These are phyloP conservation scores for Pulveroboletus sp. DNA, from an alignment of 768 basidiomycete species.

Conservation along the genomic window DNA sequence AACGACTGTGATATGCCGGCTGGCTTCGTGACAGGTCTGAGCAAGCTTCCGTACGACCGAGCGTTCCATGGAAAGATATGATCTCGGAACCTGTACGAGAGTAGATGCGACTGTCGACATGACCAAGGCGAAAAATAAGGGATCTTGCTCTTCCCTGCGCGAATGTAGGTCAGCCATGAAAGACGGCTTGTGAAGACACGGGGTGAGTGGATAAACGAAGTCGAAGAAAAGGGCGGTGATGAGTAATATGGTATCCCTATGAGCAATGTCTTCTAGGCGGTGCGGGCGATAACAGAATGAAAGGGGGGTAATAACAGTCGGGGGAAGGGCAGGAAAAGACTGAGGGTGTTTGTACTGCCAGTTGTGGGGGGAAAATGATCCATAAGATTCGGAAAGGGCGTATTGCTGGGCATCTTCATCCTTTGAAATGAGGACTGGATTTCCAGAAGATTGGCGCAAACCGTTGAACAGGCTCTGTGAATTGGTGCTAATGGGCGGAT, in stretches of 20 bases:
- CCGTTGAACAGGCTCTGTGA: constrained; percentile 36
- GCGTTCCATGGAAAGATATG: constrained; percentile 84
- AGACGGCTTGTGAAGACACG: constrained; percentile 85
- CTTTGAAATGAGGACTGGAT: constrained; percentile 35
- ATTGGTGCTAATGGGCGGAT: constrained; percentile 35
- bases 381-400: constrained; percentile 49
- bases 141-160: constrained; percentile 78
- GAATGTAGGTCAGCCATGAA: constrained; percentile 87
- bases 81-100: constrained; percentile 81
- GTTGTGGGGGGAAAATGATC: constrained; percentile 60
- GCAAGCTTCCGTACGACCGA: constrained; percentile 81
- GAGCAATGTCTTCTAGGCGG: constrained; percentile 76
- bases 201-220: constrained; percentile 88
- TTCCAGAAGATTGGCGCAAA: constrained; percentile 32
- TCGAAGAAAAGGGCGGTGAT: constrained; percentile 90
- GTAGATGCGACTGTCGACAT: constrained; percentile 88
- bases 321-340: constrained; percentile 40
- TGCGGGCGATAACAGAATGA: constrained; percentile 71
- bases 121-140: constrained; percentile 86
- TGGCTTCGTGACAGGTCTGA: constrained; percentile 75
- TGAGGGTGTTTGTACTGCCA: constrained; percentile 69
- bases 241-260: constrained; percentile 72
- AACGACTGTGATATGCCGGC: constrained; percentile 72
- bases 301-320: constrained; percentile 49
- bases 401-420: constrained; percentile 41